Base-by-base conservation (phyloP, 495 filamentous ascomycete species). In the Tetracladium setigerum region DNA sequence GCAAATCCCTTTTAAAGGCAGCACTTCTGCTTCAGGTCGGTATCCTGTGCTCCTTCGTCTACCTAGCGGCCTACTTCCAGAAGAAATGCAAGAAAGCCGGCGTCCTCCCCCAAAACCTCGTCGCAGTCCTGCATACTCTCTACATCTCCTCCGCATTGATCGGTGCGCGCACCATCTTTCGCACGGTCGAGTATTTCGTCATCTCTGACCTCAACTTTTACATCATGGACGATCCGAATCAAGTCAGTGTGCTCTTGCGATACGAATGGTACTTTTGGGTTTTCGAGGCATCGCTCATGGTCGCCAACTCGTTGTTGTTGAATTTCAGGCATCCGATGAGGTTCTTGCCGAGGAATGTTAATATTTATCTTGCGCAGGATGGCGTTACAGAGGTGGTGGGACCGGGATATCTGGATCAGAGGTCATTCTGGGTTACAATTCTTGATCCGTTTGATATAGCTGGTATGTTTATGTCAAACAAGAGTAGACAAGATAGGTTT, bases 251-350 rank as follows among this genome's bases (percentile, higher is more conserved):
- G 0, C 62, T 83, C 30, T 43, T 83, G 37, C 74, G 77, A 19
- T 74, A 83, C 42, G 84, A 88, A 58, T 82, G 77, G 76, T 86
- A 77, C 58, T 86, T 87, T 57, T 87, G 77, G 63, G 67, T 87
- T 30, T 87, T 87, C 50, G 84, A 87, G 59, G 72, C 71, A 0
- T 58, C 59, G 10, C 61, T 84, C 41, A 87, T 89, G 83, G 67
- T 82, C 2, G 39, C 54, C 38, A 87, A 87, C 46, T 71, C 66
- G 16, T 63, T 74, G 9, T 48, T 87, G 58, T 58, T 83, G 46
- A 87, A 87, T 52, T 55, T 74, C 10, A 68, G 79, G 18, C 81
- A 84, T 58, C 84, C 84, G 13, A 72, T 77, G 53, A 56, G 53
- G 19, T 82, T 68, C 49, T 64, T 89, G 38, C 84, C 84, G 0